Conservation (phyloP, 225 moss, liverwort and hornwort genomes). For the Pseudoscleropodium purum region DNA sequence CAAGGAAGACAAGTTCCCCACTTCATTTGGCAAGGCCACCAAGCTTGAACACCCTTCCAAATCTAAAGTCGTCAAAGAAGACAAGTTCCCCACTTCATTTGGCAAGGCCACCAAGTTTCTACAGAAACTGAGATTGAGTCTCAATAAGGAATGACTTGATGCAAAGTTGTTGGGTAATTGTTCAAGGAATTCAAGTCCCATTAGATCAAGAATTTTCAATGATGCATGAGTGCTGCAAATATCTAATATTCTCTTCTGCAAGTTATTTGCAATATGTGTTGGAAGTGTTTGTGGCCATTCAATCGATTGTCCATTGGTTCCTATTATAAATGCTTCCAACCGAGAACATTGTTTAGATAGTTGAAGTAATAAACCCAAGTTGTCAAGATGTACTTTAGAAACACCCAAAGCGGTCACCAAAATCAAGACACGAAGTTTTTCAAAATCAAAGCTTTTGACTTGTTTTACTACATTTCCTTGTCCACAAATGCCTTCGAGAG, state of each 20-base stretch:
- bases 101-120: not conserved
- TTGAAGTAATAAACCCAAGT: not conserved
- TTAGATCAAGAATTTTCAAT: not conserved
- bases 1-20: not conserved
- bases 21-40: not conserved
- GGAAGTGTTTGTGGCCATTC: not conserved
- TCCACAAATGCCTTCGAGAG: not conserved
- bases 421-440: not conserved
- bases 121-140: not conserved
- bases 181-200: not conserved
- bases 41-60: not conserved
- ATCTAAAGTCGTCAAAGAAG: not conserved
- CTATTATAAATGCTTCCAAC: not conserved
- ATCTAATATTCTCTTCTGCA: not conserved
- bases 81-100: not conserved
- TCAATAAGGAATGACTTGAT: not conserved
- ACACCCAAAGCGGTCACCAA: not conserved
- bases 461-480: not conserved
- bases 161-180: not conserved
- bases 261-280: fast-evolving
- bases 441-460: not conserved
- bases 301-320: not conserved
- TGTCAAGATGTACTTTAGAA: not conserved
- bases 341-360: not conserved
- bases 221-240: not conserved